phyloP scores from a whole-genome alignment of 2,329 filamentous ascomycete genomes.

The Colletotrichum australisinense region DNA sequence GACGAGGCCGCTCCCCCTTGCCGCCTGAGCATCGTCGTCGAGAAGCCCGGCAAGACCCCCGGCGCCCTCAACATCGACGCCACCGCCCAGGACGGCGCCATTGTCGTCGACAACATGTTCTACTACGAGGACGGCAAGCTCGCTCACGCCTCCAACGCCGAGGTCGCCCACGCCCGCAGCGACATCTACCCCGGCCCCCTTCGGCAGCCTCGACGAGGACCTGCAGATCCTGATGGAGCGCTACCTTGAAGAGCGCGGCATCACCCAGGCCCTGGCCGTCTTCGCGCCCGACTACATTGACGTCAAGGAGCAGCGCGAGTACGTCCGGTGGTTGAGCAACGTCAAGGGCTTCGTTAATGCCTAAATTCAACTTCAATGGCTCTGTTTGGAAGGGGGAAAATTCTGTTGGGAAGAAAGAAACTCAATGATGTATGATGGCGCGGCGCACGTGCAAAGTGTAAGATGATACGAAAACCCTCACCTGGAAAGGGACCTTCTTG shows the following conservation, averaged over 20 bases:
- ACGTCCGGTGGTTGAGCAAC: constrained; percentile 88
- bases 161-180: constrained; percentile 80
- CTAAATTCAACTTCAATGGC: constrained; percentile 48
- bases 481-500: constrained; percentile 26
- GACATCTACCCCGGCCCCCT: constrained; percentile 91
- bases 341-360: constrained; percentile 88
- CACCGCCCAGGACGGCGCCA: constrained; percentile 84
- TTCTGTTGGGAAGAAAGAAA: constrained; percentile 7
- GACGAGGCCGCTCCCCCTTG: constrained; percentile 77
- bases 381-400: not conserved
- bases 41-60: constrained; percentile 78
- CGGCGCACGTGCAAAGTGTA: constrained; percentile 21
- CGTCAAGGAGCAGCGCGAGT: constrained; percentile 98
- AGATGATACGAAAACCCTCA: constrained; percentile 22
- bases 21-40: constrained; percentile 86
- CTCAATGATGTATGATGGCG: constrained; percentile 35
- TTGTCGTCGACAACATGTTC: constrained; percentile 91
- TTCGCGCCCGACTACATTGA: constrained; percentile 98
- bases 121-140: constrained; percentile 84
- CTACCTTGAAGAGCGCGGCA: constrained; percentile 93
- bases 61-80: constrained; percentile 91
- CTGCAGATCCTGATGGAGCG: constrained; percentile 91
- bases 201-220: constrained; percentile 95
- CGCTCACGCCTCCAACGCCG: constrained; percentile 80
- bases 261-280: constrained; percentile 86